Percentiles rank a stretch among this genome's conserved stretches.
phyloP scores from a whole-genome alignment of 2,329 filamentous ascomycete genomes.

The Colletotrichum agaves region DNA sequence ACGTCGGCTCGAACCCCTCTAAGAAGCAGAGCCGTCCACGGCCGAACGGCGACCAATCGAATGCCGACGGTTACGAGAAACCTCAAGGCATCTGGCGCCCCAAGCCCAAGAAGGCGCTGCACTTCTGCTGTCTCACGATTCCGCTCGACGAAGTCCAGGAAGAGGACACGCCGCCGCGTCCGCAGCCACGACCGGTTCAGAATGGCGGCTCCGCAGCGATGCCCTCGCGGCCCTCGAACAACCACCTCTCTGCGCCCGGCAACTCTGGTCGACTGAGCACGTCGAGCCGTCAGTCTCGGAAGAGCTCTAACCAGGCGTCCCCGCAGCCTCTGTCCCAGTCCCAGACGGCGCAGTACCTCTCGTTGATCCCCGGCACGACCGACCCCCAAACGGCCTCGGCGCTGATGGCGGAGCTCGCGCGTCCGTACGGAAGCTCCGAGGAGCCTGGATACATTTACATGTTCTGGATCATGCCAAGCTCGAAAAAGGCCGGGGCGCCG shows the following conservation, averaged over 20 bases:
- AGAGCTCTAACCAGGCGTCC: conserved; percentile 45
- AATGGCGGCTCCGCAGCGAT: conserved; percentile 29
- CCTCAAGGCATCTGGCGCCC: conserved; percentile 29
- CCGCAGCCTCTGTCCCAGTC: conserved; percentile 46
- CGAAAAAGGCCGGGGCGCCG: conserved; percentile 63
- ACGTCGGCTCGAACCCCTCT: conserved; percentile 58
- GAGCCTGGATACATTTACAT: conserved; percentile 97
- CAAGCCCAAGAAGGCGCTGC: conserved; percentile 47
- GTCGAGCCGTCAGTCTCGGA: conserved; percentile 43
- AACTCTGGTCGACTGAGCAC: conserved; percentile 37
- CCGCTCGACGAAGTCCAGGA: conserved; percentile 57
- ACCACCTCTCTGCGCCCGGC: conserved; percentile 34
- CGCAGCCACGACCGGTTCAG: conserved; percentile 60
- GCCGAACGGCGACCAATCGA: conserved; percentile 36
- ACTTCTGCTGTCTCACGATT: conserved; percentile 64
- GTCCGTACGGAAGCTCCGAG: conserved; percentile 74
- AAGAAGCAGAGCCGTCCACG: conserved; percentile 47
- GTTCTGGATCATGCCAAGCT: conserved; percentile 89
- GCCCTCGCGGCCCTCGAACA: conserved; percentile 29
- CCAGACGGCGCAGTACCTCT: conserved; percentile 61
- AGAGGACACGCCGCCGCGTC: conserved; percentile 48
- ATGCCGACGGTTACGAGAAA: conserved; percentile 26
- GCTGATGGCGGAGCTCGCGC: conserved; percentile 79
- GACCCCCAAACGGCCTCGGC: conserved; percentile 75
- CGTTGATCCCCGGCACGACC: conserved; percentile 75